These are phyloP conservation scores for Durusdinium trenchii DNA, from an alignment of 73 alveolate genomes.

Conservation along the genomic window DNA sequence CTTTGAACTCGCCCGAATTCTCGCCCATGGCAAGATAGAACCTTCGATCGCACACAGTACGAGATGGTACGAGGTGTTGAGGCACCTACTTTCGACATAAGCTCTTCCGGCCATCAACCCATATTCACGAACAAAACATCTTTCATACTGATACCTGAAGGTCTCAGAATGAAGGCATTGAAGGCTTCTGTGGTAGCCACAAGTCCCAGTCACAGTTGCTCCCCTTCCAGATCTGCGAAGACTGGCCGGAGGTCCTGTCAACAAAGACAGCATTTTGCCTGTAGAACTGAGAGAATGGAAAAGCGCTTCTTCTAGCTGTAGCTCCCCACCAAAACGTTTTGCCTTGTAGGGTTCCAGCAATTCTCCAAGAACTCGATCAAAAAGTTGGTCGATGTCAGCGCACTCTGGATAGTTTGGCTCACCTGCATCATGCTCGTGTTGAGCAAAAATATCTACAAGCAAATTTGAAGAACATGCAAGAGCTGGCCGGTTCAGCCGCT, in stretches of 20 bases:
- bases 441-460: background rate
- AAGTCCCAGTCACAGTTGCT: background rate
- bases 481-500: too few species aligned
- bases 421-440: slow-evolving; percentile 1
- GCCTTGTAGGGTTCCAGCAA: slow-evolving; percentile 61
- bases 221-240: background rate
- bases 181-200: too few species aligned
- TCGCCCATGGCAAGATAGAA: slow-evolving; percentile 63
- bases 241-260: slow-evolving; percentile 5
- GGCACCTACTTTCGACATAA: too few species aligned
- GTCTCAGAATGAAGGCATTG: background rate
- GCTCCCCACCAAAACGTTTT: background rate
- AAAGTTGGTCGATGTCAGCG: slow-evolving; percentile 42
- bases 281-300: too few species aligned
- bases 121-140: background rate
- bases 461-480: background rate
- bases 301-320: too few species aligned
- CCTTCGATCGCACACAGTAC: slow-evolving; percentile 27
- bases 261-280: background rate
- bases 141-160: too few species aligned
- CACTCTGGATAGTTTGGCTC: slow-evolving; percentile 22
- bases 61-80: too few species aligned
- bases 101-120: too few species aligned
- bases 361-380: slow-evolving; percentile 32
- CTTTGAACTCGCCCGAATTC: background rate